Evolutionary conservation across 2,329 filamentous ascomycete species (phyloP), one percentile per base, ranked within the genome.

Genomic region (Aureobasidium sp.): DNA sequence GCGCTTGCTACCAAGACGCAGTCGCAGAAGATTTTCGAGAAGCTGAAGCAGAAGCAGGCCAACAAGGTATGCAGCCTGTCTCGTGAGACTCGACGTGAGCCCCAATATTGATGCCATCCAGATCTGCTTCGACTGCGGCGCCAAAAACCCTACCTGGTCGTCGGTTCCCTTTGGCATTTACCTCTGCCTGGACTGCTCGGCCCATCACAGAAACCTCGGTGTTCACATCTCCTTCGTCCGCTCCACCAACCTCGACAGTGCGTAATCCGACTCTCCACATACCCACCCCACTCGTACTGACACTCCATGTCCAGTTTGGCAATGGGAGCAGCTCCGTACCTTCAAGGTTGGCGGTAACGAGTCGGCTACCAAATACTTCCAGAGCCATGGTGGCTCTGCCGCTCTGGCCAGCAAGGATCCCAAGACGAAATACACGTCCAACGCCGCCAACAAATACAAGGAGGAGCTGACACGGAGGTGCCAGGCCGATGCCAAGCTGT

Each of bases 311-410:
- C 62, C 62, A 80, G 78, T 80, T 67, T 99, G 94, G 94, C 91
- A 97, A 89, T 99, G 94, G 94, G 91, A 97, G 68, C 94, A 99
- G 76, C 83, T 99, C 64, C 89, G 94, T 58, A 78, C 93, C 63
- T 97, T 99, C 93, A 99, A 99, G 79, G 91, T 97, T 17, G 94
- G 94, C 67, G 94, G 94, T 63, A 99, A 99, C 72, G 93, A 97
- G 78, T 96, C 91, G 63, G 94, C 94, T 53, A 97, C 92, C 71
- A 97, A 96, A 78, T 99, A 91, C 81, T 99, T 97, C 81, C 92
- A 97, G 78, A 88, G 91, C 69, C 94, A 99, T 74, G 94, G 94
- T 66, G 94, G 94, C 65, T 92, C 90, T 44, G 92, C 93, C 55
- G 93, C 93, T 61, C 84, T 99, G 65, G 91, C 91, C 68, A 97